Conservation (phyloP, 176 grass and related monocot genomes). For the Phoenix roebelenii region DNA sequence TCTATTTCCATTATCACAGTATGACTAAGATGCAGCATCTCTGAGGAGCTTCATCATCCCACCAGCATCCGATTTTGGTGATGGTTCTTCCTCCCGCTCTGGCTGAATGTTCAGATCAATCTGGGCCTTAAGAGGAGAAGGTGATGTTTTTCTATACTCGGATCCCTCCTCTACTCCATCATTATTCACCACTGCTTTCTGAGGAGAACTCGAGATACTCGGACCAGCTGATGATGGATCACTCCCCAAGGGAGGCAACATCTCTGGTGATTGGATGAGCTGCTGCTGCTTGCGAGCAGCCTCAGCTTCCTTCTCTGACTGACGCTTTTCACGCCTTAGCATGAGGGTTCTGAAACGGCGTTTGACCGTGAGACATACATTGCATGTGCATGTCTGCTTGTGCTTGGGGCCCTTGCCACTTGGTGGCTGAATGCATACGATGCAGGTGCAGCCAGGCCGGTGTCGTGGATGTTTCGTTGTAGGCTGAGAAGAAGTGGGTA, state of each 20-base stretch:
- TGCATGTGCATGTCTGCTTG: conserved; percentile 84
- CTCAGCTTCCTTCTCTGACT: conserved; percentile 40
- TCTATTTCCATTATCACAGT: too few species aligned
- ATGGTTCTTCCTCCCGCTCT: conserved; percentile 84
- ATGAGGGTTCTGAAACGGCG: conserved; percentile 91
- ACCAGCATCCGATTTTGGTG: conserved; percentile 50
- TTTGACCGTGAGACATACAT: conserved; percentile 89
- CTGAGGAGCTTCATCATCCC: conserved; percentile 16
- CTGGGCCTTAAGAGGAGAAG: conserved; percentile 88
- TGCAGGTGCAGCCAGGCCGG: conserved; percentile 88
- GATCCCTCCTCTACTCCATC: conserved; percentile 33
- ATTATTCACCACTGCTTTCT: conserved; percentile 24
- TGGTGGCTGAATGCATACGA: conserved; percentile 98
- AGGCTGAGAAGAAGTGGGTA: conserved; percentile 41
- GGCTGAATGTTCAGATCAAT: conserved; percentile 98
- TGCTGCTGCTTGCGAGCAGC: conserved; percentile 29
- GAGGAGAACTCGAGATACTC: conserved; percentile 8
- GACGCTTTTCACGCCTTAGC: conserved; percentile 73
- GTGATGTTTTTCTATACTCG: conserved; percentile 43
- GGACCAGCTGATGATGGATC: background rate
- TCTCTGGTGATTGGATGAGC: conserved; percentile 24
- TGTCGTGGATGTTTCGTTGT: conserved; percentile 91
- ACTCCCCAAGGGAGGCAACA: conserved; percentile 10
- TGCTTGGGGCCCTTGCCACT: conserved; percentile 99
- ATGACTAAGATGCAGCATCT: conserved; percentile 1